A percentile compares a stretch with the other conserved stretches of the same genome.
Evolutionary conservation across 352 stramenopile genomes (phyloP).

Genomic region (Phytophthora constricta): DNA sequence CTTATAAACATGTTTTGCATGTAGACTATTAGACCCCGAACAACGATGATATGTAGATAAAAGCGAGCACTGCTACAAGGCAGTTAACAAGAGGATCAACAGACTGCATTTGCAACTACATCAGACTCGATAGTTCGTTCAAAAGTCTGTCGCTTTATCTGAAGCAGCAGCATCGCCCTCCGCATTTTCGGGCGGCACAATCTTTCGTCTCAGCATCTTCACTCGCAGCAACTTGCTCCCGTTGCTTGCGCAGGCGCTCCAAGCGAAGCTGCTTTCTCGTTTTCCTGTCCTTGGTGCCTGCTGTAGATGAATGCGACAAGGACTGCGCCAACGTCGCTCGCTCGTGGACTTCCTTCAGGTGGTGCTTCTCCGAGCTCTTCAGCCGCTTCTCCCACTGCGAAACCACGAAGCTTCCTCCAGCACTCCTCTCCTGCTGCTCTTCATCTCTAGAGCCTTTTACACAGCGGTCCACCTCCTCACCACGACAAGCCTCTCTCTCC

Average conservation of each 20-base stretch:
- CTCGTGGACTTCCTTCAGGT: constrained; percentile 73
- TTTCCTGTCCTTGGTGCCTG: constrained; percentile 40
- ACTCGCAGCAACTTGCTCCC: constrained; percentile 12
- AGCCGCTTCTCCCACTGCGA: constrained; percentile 86
- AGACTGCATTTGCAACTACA: constrained; percentile 34
- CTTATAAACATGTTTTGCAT: constrained; percentile 8
- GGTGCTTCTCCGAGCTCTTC: constrained; percentile 64
- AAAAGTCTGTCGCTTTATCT: constrained; percentile 69
- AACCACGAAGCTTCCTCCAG: constrained; percentile 67
- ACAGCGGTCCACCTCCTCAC: not conserved
- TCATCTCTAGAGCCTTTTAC: constrained; percentile 1
- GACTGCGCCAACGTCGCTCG: constrained; percentile 53
- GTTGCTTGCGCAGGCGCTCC: constrained; percentile 62
- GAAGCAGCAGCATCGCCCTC: constrained; percentile 40
- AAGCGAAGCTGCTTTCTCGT: constrained; percentile 71
- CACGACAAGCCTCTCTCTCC: not conserved
- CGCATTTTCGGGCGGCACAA: constrained; percentile 3
- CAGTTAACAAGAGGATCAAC: constrained; percentile 4
- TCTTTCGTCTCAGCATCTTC: constrained; percentile 7
- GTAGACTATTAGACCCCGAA: constrained; percentile 25
- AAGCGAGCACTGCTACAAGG: constrained; percentile 3
- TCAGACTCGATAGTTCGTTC: constrained; percentile 53
- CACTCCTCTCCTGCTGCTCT: constrained; percentile 8
- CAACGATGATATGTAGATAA: too few relatives aligned
- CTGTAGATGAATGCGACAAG: constrained; percentile 22